These are phyloP conservation scores for Steccherinum ochraceum DNA, from an alignment of 768 basidiomycete genomes.

Conservation along the genomic window DNA sequence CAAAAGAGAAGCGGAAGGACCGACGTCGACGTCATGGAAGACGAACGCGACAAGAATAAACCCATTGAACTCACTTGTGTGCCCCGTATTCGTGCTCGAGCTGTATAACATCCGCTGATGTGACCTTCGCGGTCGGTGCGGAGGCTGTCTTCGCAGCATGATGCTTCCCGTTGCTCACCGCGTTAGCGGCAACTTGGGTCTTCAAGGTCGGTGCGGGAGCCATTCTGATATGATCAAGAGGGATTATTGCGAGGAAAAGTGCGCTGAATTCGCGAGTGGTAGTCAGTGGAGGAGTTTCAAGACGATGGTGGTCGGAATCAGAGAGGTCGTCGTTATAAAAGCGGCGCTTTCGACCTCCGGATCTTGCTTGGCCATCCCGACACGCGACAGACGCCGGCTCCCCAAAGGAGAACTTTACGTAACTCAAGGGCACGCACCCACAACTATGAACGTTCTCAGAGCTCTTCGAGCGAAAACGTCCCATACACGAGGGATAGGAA, in stretches of 20 bases:
- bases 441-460: too few species aligned
- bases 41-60: neutral
- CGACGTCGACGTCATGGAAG: neutral
- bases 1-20: neutral
- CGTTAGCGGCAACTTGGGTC: neutral
- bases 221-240: constrained; percentile 4
- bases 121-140: constrained; percentile 22
- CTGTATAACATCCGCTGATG: constrained; percentile 66
- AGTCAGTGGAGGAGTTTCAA: neutral
- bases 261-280: neutral
- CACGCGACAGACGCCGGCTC: too few species aligned
- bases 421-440: too few species aligned
- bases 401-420: too few species aligned
- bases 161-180: constrained; percentile 4
- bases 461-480: too few species aligned
- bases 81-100: constrained; percentile 81
- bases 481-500: too few species aligned
- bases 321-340: too few species aligned
- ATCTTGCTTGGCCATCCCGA: too few species aligned
- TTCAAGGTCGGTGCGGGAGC: constrained; percentile 7
- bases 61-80: constrained; percentile 67
- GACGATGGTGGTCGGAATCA: too few species aligned
- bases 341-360: too few species aligned
- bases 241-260: neutral
- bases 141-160: constrained; percentile 3